These are phyloP conservation scores for Carpinus fangiana DNA, from an alignment of 306 rosid species.

Conservation along the genomic window DNA sequence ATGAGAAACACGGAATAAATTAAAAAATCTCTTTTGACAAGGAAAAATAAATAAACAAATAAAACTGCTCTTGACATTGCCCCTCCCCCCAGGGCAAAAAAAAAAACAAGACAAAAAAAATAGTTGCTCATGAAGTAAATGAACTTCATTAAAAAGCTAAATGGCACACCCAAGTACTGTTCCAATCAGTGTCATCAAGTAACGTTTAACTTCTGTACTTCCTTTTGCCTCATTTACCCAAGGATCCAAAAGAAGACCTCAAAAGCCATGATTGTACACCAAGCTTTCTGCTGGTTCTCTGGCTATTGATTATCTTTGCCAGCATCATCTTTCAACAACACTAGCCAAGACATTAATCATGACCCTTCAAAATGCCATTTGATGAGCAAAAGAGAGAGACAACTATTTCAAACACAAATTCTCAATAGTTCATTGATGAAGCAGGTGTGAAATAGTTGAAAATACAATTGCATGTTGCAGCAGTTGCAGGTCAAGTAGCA, in stretches of 20 bases:
- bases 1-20: not conserved
- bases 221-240: not conserved
- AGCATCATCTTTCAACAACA: not conserved
- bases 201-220: too few species aligned
- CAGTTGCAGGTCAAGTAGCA: not conserved
- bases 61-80: not conserved
- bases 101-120: not conserved
- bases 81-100: not conserved
- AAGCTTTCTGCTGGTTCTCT: not conserved
- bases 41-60: not conserved
- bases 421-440: not conserved
- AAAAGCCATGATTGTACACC: not conserved
- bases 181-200: too few species aligned
- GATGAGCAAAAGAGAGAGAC: not conserved
- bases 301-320: not conserved
- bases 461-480: not conserved
- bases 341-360: not conserved
- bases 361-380: not conserved
- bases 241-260: not conserved
- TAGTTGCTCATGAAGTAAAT: not conserved
- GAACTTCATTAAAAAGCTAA: not conserved
- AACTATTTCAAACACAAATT: not conserved
- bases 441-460: not conserved
- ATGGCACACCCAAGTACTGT: too few species aligned
- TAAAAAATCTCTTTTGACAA: not conserved